Evolutionary conservation across 2,329 filamentous ascomycete genomes (phyloP).

Genomic region (Fusarium veterinarium): DNA sequence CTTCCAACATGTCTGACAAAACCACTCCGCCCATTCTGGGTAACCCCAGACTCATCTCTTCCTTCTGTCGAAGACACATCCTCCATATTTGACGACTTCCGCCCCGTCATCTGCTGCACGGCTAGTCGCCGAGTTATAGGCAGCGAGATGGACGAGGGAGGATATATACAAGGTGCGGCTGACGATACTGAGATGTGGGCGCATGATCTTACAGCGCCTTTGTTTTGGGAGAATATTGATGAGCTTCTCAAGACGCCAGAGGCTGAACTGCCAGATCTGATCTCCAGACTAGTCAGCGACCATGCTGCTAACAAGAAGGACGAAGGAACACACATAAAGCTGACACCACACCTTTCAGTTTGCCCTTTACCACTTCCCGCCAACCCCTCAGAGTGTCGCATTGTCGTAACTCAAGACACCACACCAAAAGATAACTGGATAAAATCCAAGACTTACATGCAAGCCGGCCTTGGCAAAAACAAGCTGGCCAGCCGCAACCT

Average conservation of each 20-base stretch:
- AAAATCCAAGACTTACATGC: conserved; percentile 53
- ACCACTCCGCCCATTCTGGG: conserved; percentile 82
- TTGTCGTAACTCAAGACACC: conserved; percentile 57
- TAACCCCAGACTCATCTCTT: conserved; percentile 74
- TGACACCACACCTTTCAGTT: conserved; percentile 54
- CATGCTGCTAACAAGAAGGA: conserved; percentile 27
- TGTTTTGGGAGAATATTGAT: conserved; percentile 82
- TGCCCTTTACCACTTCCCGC: conserved; percentile 47
- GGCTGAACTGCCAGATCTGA: conserved; percentile 67
- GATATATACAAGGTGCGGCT: conserved; percentile 92
- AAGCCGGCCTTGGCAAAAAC: conserved; percentile 74
- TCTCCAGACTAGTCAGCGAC: conserved; percentile 57
- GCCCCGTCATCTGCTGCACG: conserved; percentile 86
- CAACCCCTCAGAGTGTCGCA: conserved; percentile 49
- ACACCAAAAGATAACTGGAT: conserved; percentile 59
- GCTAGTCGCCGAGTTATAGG: conserved; percentile 78
- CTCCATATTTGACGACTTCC: conserved; percentile 66
- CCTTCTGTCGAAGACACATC: conserved; percentile 46
- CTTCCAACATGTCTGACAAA: conserved; percentile 71
- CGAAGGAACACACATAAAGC: conserved; percentile 34
- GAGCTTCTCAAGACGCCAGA: conserved; percentile 73
- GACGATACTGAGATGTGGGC: conserved; percentile 98
- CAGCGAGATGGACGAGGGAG: conserved; percentile 70
- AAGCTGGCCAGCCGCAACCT: conserved; percentile 88
- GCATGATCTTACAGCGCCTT: conserved; percentile 76